Conservation (phyloP, 495 filamentous ascomycete species). For the Penicillium odoratum region DNA sequence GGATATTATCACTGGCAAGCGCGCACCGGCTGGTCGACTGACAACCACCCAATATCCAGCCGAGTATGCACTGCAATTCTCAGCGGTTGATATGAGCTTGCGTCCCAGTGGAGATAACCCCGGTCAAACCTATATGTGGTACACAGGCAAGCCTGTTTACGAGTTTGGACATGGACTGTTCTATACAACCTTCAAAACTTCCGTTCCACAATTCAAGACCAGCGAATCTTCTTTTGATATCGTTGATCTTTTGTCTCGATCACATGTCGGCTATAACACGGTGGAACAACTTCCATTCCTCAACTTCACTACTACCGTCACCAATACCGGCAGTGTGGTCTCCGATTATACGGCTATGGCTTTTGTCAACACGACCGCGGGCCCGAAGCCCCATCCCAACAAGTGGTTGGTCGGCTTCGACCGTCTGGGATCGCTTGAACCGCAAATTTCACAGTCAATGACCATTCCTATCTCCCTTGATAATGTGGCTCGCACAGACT, state of each 20-base stretch:
- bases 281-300: conserved; percentile 43
- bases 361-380: conserved; percentile 55
- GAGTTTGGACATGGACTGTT: conserved; percentile 58
- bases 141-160: conserved; percentile 52
- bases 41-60: conserved; percentile 59
- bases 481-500: conserved; percentile 57
- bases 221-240: conserved; percentile 27
- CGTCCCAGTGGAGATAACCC: conserved; percentile 45
- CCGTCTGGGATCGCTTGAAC: conserved; percentile 47
- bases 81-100: conserved; percentile 57
- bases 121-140: conserved; percentile 65
- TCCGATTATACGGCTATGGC: conserved; percentile 63
- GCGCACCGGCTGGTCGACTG: conserved; percentile 57
- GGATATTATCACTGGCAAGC: conserved; percentile 55
- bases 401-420: conserved; percentile 64
- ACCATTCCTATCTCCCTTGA: conserved; percentile 56
- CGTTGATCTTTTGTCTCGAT: conserved; percentile 23
- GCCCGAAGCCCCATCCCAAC: conserved; percentile 61
- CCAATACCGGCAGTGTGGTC: conserved; percentile 53
- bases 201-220: conserved; percentile 13
- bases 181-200: conserved; percentile 50
- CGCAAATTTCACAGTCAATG: conserved; percentile 36
- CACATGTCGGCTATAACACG: conserved; percentile 28
- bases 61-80: conserved; percentile 51
- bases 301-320: conserved; percentile 41